These are phyloP conservation scores for Lophiotrema nucula DNA, from an alignment of 495 filamentous ascomycete genomes.

Conservation along the genomic window DNA sequence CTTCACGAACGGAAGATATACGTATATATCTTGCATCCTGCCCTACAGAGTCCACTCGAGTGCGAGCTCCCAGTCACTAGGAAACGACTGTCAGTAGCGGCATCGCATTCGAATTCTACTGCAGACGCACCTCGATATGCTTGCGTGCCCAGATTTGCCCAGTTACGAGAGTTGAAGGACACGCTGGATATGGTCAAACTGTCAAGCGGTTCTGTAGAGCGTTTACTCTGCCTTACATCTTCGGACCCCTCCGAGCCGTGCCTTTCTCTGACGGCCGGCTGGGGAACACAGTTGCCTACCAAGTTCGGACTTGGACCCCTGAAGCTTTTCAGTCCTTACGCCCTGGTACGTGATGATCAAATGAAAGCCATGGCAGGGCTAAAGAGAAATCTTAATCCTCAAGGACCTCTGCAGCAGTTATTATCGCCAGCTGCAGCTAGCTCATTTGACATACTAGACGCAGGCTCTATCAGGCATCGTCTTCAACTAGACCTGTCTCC, in stretches of 20 bases:
- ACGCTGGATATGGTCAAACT: conserved; percentile 21
- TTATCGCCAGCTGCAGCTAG: conserved; percentile 6
- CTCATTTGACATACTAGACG: conserved; percentile 29
- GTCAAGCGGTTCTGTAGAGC: conserved; percentile 18
- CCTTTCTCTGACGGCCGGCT: conserved; percentile 24
- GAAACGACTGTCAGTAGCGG: conserved; percentile 22
- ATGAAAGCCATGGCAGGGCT: conserved; percentile 21
- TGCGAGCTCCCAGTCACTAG: conserved; percentile 28
- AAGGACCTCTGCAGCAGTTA: conserved; percentile 5
- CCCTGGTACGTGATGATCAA: conserved; percentile 11
- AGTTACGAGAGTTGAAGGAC: conserved; percentile 7
- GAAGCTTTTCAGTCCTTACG: conserved; percentile 28
- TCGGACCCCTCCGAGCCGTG: conserved; percentile 11
- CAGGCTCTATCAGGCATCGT: conserved; percentile 20
- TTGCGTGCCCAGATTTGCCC: conserved; percentile 19
- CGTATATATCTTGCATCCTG: conserved; percentile 22
- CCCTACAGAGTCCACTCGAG: conserved; percentile 17
- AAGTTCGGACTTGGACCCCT: conserved; percentile 17
- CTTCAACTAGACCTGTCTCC: conserved; percentile 22
- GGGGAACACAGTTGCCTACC: conserved; percentile 22
- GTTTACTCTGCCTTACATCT: conserved; percentile 10
- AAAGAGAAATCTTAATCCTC: conserved; percentile 23
- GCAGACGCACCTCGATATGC: conserved; percentile 12
- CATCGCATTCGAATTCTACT: conserved; percentile 7
- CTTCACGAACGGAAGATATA: conserved; percentile 26